Conservation (phyloP, 2,329 filamentous ascomycete genomes). For the Ascochyta pisi region DNA sequence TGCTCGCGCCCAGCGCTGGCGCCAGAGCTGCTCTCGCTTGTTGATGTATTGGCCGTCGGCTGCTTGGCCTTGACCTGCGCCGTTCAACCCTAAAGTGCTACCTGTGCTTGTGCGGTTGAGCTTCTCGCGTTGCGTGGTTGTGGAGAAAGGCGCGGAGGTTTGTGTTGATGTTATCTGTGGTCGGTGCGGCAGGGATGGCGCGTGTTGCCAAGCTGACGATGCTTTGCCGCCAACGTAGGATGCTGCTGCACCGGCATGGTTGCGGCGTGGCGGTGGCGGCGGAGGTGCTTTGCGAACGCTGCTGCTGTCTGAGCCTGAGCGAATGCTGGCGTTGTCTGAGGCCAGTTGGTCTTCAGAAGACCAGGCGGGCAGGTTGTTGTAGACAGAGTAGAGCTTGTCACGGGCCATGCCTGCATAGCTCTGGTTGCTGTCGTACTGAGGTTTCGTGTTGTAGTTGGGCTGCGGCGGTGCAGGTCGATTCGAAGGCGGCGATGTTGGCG, state of each 20-base stretch:
- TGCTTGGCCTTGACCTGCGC: constrained; percentile 19
- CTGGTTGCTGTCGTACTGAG: constrained; percentile 37
- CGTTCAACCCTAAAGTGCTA: constrained; percentile 33
- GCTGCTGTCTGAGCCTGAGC: constrained; percentile 14
- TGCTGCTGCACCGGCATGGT: constrained; percentile 48
- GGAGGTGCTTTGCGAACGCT: constrained; percentile 34
- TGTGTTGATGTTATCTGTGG: constrained; percentile 26
- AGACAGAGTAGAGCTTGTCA: constrained; percentile 49
- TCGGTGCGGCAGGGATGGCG: constrained; percentile 39
- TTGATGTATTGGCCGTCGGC: constrained; percentile 52
- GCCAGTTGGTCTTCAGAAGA: constrained; percentile 30
- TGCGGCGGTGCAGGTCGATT: constrained; percentile 39
- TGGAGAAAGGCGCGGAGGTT: constrained; percentile 38
- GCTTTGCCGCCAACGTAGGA: constrained; percentile 50
- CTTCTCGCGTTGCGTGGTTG: constrained; percentile 26
- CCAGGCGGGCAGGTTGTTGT: constrained; percentile 49
- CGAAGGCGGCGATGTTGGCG: constrained; percentile 37
- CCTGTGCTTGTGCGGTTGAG: constrained; percentile 36
- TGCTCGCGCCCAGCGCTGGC: constrained; percentile 69
- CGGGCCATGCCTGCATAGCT: constrained; percentile 48
- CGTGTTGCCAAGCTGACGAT: constrained; percentile 43
- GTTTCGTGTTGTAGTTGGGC: constrained; percentile 31
- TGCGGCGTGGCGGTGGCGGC: constrained; percentile 46
- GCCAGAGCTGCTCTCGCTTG: constrained; percentile 78
- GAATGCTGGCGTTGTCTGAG: constrained; percentile 18